Evolutionary conservation across 1,284 basidiomycete species (phyloP).

Genomic region (Vanrija humicola): DNA sequence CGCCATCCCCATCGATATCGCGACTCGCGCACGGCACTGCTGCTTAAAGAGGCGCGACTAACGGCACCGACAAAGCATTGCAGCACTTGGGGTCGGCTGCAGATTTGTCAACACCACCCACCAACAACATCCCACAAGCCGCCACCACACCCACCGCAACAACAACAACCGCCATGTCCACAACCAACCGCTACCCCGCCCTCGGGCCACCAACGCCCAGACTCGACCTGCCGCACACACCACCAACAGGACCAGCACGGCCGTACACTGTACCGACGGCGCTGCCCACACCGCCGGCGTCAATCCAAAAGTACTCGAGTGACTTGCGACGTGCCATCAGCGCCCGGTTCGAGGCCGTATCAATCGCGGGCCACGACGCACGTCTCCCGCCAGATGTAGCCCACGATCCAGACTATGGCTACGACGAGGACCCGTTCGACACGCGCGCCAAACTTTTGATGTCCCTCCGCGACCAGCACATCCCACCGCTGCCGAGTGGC

Average conservation of each 20-base stretch:
- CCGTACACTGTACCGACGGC: not conserved
- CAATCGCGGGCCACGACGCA: slow-evolving; percentile 2
- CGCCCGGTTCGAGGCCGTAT: slow-evolving; percentile 10
- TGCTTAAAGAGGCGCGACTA: no score
- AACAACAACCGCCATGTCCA: slow-evolving; percentile 13
- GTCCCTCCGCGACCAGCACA: not conserved
- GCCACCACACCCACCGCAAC: not conserved
- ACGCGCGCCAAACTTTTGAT: slow-evolving; percentile 9
- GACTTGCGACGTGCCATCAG: slow-evolving; percentile 11
- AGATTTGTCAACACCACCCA: no score
- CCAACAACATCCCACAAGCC: no score
- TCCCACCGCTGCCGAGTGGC: not conserved
- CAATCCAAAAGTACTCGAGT: slow-evolving; percentile 16
- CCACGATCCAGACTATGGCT: slow-evolving; percentile 18
- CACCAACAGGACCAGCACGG: no score
- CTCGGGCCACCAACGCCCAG: no score
- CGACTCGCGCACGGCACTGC: slow-evolving; percentile 1
- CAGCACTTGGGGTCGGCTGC: no score
- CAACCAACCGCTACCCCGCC: no score
- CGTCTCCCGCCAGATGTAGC: slow-evolving; percentile 1
- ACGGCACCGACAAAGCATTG: no score
- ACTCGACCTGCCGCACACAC: no score
- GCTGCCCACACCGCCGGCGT: slow-evolving; percentile 3
- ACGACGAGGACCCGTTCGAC: slow-evolving; percentile 22
- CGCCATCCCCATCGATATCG: no score